Evolutionary conservation across 208 protist genomes (phyloP).

Genomic region (Vickermania ingenoplastis): DNA sequence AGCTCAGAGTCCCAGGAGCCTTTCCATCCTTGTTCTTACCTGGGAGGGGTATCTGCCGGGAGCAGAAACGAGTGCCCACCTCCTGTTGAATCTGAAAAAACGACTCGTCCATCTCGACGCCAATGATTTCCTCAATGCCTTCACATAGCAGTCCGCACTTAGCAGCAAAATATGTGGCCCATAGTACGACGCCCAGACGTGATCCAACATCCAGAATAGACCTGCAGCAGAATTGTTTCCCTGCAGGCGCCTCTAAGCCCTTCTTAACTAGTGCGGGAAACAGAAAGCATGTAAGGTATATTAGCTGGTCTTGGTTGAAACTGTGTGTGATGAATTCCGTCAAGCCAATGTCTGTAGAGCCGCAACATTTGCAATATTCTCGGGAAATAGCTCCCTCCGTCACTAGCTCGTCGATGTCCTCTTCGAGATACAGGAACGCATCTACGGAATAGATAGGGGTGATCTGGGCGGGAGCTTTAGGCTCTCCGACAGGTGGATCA

Average conservation of each 20-base stretch:
- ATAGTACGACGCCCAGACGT: constrained; percentile 61
- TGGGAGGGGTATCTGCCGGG: constrained; percentile 3
- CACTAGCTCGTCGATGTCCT: constrained; percentile 58
- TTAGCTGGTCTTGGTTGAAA: constrained; percentile 70
- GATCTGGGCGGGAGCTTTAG: neutral
- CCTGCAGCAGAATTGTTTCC: constrained; percentile 3
- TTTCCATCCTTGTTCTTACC: neutral
- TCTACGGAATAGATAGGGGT: constrained; percentile 58
- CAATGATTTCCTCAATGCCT: constrained; percentile 12
- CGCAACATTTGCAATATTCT: constrained; percentile 65
- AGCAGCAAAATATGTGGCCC: constrained; percentile 43
- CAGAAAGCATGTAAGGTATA: constrained; percentile 65
- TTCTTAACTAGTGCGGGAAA: constrained; percentile 12
- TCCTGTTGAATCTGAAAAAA: constrained; percentile 19
- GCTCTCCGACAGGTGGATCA: constrained; percentile 4
- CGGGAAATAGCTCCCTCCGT: constrained; percentile 23
- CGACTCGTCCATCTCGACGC: constrained; percentile 23
- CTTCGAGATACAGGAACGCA: constrained; percentile 62
- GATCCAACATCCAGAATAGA: constrained; percentile 64
- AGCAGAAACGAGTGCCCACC: constrained; percentile 17
- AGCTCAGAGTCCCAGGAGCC: constrained; percentile 3
- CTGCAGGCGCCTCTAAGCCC: neutral
- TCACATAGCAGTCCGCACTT: constrained; percentile 19
- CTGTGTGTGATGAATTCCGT: constrained; percentile 78
- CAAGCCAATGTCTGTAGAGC: constrained; percentile 37